These are phyloP conservation scores for Penicillium cinerascens DNA, from an alignment of 495 filamentous ascomycete genomes.

Conservation along the genomic window DNA sequence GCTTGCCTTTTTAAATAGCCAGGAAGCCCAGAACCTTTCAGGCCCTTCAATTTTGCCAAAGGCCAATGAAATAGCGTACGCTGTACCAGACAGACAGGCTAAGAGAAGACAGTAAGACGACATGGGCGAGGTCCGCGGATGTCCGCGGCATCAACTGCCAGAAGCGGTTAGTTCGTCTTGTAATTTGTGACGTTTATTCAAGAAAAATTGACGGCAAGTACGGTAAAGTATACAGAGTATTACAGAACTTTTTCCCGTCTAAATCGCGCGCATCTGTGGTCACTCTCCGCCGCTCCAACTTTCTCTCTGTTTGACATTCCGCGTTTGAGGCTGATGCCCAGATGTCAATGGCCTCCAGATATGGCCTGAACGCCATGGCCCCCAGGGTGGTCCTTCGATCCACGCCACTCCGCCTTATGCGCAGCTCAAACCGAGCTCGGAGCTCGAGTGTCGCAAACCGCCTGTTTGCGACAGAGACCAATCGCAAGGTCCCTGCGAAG, in stretches of 20 bases:
- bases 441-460: constrained; percentile 8
- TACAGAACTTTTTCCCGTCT: background rate
- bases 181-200: background rate
- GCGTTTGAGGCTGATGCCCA: constrained; percentile 9
- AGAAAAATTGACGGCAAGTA: background rate
- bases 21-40: background rate
- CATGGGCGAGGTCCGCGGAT: constrained; percentile 1
- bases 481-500: background rate
- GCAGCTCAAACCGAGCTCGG: constrained; percentile 7
- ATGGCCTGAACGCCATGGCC: constrained; percentile 14
- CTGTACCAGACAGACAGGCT: background rate
- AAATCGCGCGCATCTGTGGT: background rate
- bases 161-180: background rate
- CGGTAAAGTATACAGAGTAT: background rate
- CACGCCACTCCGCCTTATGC: constrained; percentile 4
- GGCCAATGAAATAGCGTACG: background rate
- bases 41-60: background rate
- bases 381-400: constrained; percentile 11
- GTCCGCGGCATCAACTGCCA: constrained; percentile 4
- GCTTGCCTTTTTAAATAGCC: background rate
- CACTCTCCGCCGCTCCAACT: background rate
- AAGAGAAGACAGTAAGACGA: background rate
- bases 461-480: constrained; percentile 14
- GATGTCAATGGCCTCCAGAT: constrained; percentile 19
- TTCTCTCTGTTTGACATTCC: background rate